Conservation (phyloP, 2,329 filamentous ascomycete genomes). For the Aspergillus bombycis region DNA sequence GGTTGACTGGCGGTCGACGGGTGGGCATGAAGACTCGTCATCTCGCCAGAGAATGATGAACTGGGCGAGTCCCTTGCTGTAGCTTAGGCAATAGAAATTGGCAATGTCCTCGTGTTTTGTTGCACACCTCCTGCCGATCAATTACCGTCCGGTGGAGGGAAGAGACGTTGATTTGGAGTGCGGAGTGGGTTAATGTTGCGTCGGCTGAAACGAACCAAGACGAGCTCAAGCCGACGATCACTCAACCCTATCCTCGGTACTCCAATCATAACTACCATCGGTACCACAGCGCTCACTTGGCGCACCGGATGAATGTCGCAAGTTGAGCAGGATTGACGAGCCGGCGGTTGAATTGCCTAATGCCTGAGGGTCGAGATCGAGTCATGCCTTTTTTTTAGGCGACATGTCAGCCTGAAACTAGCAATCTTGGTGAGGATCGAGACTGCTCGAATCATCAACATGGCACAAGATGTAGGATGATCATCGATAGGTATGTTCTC, state of each 20-base stretch:
- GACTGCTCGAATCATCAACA: background rate
- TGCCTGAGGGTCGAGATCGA: background rate
- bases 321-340: background rate
- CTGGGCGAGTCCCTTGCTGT: background rate
- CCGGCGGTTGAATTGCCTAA: background rate
- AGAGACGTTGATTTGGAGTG: background rate
- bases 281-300: background rate
- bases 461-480: background rate
- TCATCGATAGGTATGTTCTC: background rate
- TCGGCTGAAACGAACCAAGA: constrained; percentile 1
- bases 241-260: background rate
- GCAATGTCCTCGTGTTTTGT: background rate
- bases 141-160: background rate
- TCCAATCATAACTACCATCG: background rate
- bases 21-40: background rate
- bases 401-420: background rate
- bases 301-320: background rate
- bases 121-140: constrained; percentile 1
- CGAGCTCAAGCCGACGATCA: background rate
- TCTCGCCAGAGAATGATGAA: background rate
- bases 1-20: background rate
- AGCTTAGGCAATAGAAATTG: background rate
- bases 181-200: background rate
- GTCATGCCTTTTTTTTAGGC: background rate
- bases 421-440: background rate